Conservation (phyloP, 2,329 filamentous ascomycete species). For the Cladophialophora psammophila region DNA sequence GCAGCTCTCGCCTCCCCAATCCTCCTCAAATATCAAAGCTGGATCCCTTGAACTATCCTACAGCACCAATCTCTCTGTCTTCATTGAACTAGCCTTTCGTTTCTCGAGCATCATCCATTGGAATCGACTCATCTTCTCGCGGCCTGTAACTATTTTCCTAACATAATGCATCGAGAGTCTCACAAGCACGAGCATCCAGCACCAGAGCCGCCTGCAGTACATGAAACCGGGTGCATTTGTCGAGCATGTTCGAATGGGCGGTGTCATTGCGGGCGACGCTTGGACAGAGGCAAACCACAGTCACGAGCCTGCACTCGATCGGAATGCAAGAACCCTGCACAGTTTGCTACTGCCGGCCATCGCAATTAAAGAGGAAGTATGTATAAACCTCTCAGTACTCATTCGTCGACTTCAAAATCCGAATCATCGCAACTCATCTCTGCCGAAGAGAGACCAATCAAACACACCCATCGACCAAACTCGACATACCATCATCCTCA, state of each 20-base stretch:
- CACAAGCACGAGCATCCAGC: neutral
- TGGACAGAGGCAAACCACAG: neutral
- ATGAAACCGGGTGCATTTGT: neutral
- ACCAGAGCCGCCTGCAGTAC: neutral
- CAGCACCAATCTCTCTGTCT: neutral
- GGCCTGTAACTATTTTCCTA: neutral
- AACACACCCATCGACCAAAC: neutral
- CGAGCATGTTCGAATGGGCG: neutral
- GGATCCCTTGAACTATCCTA: neutral
- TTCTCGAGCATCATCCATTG: neutral
- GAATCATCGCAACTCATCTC: neutral
- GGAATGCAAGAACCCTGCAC: neutral
- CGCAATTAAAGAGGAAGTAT: neutral
- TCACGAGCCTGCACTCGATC: constrained; percentile 1
- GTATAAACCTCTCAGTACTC: neutral
- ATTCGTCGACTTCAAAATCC: neutral
- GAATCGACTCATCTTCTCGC: neutral
- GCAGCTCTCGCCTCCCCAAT: neutral
- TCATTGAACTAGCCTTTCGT: neutral
- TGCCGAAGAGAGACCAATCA: neutral
- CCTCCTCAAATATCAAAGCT: neutral
- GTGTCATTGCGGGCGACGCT: neutral
- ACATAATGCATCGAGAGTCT: neutral
- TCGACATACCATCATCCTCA: too few species aligned
- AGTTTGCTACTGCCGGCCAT: neutral